A percentile compares a stretch with the other conserved stretches of the same genome.
Conservation (phyloP, 345 rosid species). For the Ceriops zippeliana region DNA sequence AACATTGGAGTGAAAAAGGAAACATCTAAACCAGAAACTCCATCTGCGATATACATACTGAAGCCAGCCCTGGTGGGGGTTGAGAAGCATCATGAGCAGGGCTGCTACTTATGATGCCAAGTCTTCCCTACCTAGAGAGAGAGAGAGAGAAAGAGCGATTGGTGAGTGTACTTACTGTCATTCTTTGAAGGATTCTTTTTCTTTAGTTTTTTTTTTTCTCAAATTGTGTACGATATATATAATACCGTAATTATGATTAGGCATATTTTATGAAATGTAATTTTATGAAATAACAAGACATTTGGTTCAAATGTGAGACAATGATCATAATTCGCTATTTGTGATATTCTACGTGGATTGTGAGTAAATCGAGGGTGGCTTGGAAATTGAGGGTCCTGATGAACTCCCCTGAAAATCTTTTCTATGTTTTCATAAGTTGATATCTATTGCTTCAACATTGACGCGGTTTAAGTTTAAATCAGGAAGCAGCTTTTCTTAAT, state of each 20-base stretch:
- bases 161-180: conserved; percentile 25
- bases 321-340: background rate
- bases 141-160: background rate
- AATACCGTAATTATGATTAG: background rate
- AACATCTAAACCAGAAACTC: background rate
- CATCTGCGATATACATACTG: background rate
- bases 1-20: background rate
- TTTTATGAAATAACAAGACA: conserved; percentile 6
- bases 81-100: background rate
- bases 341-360: background rate
- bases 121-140: background rate
- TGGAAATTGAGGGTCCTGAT: too few relatives aligned
- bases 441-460: too few relatives aligned
- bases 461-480: too few relatives aligned
- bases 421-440: too few relatives aligned
- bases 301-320: conserved; percentile 13
- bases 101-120: conserved; percentile 1
- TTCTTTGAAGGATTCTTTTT: conserved; percentile 22
- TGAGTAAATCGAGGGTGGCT: background rate
- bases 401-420: too few relatives aligned
- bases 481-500: too few relatives aligned
- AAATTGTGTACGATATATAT: conserved; percentile 23
- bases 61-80: conserved; percentile 2
- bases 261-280: conserved; percentile 2
- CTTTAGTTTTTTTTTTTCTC: background rate